These are phyloP conservation scores for Aspergillus olivimuriae DNA, from an alignment of 495 filamentous ascomycete species.

Conservation along the genomic window DNA sequence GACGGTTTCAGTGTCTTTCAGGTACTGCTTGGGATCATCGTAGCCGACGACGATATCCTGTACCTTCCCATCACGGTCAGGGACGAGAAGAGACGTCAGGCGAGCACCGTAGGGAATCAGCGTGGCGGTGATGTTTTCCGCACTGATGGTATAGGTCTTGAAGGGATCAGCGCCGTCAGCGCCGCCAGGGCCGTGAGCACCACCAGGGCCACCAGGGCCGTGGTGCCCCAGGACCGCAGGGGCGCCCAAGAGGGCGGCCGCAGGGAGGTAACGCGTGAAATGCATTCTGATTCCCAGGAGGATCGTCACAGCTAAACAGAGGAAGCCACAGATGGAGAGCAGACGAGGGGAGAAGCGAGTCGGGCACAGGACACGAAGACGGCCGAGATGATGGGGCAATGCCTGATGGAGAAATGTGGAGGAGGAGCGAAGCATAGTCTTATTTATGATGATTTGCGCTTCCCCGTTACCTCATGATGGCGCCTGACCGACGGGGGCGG, in stretches of 20 bases:
- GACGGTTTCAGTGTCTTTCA: constrained; percentile 53
- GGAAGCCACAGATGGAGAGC: constrained; percentile 22
- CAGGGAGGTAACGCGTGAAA: constrained; percentile 29
- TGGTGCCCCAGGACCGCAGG: too few species aligned
- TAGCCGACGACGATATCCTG: constrained; percentile 74
- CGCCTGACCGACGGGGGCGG: constrained; percentile 12
- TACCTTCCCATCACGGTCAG: constrained; percentile 56
- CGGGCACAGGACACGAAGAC: constrained; percentile 27
- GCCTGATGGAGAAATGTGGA: constrained; percentile 6
- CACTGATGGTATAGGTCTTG: constrained; percentile 64
- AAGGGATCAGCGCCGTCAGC: constrained; percentile 39
- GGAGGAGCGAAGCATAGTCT: constrained; percentile 11
- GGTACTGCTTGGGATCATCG: constrained; percentile 69
- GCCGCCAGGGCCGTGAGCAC: too few species aligned
- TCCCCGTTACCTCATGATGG: constrained; percentile 15
- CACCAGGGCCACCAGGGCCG: too few species aligned
- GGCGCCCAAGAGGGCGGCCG: constrained; percentile 31
- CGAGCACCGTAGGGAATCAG: constrained; percentile 78
- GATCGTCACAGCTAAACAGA: constrained; percentile 25
- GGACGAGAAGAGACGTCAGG: constrained; percentile 66
- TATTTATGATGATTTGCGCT: constrained; percentile 6
- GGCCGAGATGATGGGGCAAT: constrained; percentile 17
- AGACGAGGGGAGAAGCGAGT: constrained; percentile 26
- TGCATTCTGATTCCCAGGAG: constrained; percentile 36
- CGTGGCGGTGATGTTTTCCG: constrained; percentile 62